phyloP scores from a whole-genome alignment of 192 early-diverging fungal genomes.

The Chytriomyces sp. region DNA sequence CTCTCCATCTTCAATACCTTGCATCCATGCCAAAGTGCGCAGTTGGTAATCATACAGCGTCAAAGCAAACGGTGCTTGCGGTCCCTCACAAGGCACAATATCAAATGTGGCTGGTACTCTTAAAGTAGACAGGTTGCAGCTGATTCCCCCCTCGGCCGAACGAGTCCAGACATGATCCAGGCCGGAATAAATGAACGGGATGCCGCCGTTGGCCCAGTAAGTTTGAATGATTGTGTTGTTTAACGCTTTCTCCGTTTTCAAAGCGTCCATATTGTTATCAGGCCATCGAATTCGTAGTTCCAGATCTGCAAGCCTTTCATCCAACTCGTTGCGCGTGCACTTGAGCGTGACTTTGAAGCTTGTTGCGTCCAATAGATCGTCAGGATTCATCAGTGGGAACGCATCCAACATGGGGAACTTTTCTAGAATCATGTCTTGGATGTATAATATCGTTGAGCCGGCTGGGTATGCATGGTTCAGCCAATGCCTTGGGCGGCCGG shows the following conservation, averaged over 20 bases:
- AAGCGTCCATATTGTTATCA: neutral
- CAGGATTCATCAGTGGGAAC: too few species aligned
- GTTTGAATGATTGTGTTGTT: neutral
- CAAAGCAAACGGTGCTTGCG: conserved; percentile 13
- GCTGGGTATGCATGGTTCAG: too few species aligned
- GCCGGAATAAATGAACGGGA: neutral
- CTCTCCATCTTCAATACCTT: conserved; percentile 23
- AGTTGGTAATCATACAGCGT: conserved; percentile 22
- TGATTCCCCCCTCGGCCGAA: neutral
- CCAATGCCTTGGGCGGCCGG: too few species aligned
- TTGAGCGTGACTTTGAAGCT: too few species aligned
- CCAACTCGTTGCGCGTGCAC: too few species aligned
- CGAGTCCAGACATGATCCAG: neutral
- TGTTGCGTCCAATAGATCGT: too few species aligned
- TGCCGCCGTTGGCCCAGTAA: conserved; percentile 15
- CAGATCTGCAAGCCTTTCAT: too few species aligned
- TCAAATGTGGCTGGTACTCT: conserved; percentile 31
- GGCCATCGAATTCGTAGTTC: conserved; percentile 10
- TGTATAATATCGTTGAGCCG: too few species aligned
- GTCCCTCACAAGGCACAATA: conserved; percentile 13
- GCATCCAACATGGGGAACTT: too few species aligned
- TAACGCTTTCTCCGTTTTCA: neutral
- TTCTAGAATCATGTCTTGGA: too few species aligned
- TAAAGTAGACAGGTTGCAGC: neutral
- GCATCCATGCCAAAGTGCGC: conserved; percentile 18